Conservation (phyloP, 169 alveolate genomes). For the Theileria sp. region DNA sequence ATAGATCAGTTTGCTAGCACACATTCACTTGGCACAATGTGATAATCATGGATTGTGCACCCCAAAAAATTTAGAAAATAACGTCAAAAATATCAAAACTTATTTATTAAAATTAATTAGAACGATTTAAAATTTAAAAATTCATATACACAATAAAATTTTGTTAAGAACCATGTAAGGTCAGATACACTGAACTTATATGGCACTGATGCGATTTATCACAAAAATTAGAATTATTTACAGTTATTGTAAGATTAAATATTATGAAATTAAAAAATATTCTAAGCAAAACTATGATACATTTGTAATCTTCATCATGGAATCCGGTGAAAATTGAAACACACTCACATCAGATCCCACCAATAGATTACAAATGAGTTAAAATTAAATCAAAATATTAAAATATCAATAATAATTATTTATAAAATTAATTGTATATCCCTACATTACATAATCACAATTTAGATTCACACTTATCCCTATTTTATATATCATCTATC, state of each 20-base stretch:
- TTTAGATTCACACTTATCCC: neutral
- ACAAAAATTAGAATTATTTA: neutral
- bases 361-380: neutral
- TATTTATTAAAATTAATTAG: neutral
- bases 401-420: neutral
- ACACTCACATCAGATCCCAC: neutral
- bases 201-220: conserved; percentile 1
- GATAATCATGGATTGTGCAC: conserved; percentile 22
- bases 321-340: neutral
- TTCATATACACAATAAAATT: neutral
- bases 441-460: neutral
- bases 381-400: too few species aligned
- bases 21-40: conserved; percentile 35
- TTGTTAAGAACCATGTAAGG: neutral
- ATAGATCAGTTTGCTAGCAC: conserved; percentile 21
- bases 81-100: conserved; percentile 1
- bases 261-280: conserved; percentile 4
- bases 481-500: neutral
- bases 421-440: neutral
- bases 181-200: neutral
- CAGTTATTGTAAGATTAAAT: neutral
- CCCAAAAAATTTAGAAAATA: neutral
- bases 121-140: conserved; percentile 1
- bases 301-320: neutral
- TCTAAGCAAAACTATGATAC: neutral